phyloP scores from a whole-genome alignment of 148 eudicot species.

The Diospyros kaki region DNA sequence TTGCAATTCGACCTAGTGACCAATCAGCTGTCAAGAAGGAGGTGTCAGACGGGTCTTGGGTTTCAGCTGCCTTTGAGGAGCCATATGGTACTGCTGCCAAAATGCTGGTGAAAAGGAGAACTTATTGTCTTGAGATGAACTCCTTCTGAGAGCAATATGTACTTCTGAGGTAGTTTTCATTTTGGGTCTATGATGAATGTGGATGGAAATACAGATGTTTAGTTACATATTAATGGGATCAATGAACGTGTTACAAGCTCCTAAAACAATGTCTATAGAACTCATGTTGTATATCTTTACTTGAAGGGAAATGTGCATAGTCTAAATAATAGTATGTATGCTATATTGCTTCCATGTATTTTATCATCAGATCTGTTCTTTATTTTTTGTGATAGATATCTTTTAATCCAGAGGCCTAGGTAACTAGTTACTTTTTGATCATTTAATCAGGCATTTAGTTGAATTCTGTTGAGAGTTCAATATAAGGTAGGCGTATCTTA shows the following conservation, averaged over 20 bases:
- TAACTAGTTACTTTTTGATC: not conserved
- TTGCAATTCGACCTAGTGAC: conserved; percentile 80
- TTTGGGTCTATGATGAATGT: not conserved
- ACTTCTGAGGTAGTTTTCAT: conserved; percentile 27
- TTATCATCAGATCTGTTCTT: not conserved
- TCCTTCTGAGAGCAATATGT: conserved; percentile 45
- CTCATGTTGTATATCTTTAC: too few species aligned
- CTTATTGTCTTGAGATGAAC: conserved; percentile 91
- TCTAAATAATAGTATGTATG: too few species aligned
- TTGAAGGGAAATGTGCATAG: too few species aligned
- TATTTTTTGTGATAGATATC: not conserved
- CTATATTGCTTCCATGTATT: too few species aligned
- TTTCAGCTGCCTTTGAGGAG: conserved; percentile 73
- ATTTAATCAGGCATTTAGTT: not conserved
- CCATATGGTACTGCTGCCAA: conserved; percentile 73
- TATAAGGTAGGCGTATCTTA: not conserved
- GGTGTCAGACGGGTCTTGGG: conserved; percentile 60
- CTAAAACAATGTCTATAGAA: too few species aligned
- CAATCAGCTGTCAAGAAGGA: conserved; percentile 50
- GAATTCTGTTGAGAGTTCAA: not conserved
- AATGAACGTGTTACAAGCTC: too few species aligned
- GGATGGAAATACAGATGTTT: not conserved
- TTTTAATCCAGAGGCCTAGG: not conserved
- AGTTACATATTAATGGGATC: too few species aligned
- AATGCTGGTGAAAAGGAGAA: conserved; percentile 79